Conservation (phyloP, 257 asterid genomes). For the Solanum rostratum region DNA sequence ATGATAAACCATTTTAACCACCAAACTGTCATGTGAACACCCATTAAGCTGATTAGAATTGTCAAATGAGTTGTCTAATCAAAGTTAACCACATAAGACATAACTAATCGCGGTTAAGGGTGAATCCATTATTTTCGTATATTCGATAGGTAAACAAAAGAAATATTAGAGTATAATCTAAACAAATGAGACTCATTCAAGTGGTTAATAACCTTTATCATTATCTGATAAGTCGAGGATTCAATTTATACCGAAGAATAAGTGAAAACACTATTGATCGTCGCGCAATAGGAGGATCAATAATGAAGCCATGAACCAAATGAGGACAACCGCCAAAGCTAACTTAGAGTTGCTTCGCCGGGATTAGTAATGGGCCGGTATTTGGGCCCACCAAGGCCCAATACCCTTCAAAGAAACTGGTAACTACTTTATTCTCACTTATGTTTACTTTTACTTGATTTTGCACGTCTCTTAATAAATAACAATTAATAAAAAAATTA, state of each 20-base stretch:
- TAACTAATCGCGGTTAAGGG: not conserved
- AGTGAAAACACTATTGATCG: not conserved
- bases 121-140: not conserved
- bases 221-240: fast-evolving
- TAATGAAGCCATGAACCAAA: not conserved
- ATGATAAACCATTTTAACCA: not conserved
- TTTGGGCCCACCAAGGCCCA: constrained; percentile 26
- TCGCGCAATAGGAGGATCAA: not conserved
- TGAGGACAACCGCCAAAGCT: not conserved
- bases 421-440: not conserved
- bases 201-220: not conserved
- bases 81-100: not conserved
- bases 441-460: no score
- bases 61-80: not conserved
- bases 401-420: not conserved
- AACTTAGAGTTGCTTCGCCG: not conserved
- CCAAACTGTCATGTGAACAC: not conserved
- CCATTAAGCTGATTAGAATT: not conserved
- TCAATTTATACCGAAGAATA: not conserved
- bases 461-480: no score
- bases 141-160: not conserved
- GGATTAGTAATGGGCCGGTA: constrained; percentile 7
- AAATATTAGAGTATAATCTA: no score
- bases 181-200: not conserved
- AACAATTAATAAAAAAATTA: no score